Base-by-base conservation (phyloP, 1,284 basidiomycete species). In the Moniliophthora roreri region DNA sequence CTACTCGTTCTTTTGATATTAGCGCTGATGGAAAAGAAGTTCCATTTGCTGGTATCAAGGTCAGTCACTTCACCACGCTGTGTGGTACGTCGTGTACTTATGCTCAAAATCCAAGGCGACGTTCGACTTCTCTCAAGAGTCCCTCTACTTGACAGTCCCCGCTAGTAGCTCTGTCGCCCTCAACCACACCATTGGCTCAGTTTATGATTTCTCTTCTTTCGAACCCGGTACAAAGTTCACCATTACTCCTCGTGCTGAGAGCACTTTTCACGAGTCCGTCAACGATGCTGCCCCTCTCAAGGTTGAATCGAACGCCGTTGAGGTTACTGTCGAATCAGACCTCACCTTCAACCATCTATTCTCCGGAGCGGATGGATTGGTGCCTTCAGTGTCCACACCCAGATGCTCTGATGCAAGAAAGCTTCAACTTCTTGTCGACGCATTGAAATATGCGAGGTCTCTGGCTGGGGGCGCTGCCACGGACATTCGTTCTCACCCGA, bases 151-250 rank as follows among this genome's bases (percentile, higher is more conserved):
- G 11, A 58, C 54, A 50, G 58, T 60, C 34, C 57, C 59, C n/a
- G 57, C 59, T 11, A 55, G 59, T 20, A 45, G 53, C 10, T 58
- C 59, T 42, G 28, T 59, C 40, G 57, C 59, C 4, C 52, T 60
- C 16, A 58, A 58, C 49, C 59, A 57, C 47, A 58, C 54, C 39
- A 41, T 60, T 20, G 47, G 52, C 15, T 49, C 57, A 1, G 35
- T 59, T 21, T 60, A 56, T 51, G 57, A 60, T 50, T 60, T 60
- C 47, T 60, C 53, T 51, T 49, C 35, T 34, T 60, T 59, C 49
- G 48, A 52, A 3, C 55, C 57, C 28, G 36, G 46, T 11, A 50
- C 57, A 15, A 15, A 39, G 18, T 60, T 60, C 55, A 26, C 42
- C 9, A n/a, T 45, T 16, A n/a, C 42, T 15, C 16, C 42, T 24